Evolutionary conservation across 208 protist species (phyloP), one percentile per base, ranked within the genome.

Genomic region (Trypanosoma scelopori): DNA sequence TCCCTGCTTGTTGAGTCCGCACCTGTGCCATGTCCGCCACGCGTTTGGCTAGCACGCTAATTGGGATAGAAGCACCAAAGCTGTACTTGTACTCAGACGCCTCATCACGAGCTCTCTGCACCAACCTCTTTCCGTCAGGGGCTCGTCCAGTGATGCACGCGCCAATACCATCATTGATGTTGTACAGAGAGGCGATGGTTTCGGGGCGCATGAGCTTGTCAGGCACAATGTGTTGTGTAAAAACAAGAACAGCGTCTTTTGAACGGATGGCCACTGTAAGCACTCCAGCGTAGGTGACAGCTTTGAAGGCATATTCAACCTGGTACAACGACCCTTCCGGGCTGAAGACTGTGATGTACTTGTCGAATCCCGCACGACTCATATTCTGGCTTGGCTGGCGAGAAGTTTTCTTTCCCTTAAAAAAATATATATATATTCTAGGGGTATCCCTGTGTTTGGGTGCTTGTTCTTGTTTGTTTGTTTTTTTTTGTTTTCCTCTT

Each of bases 251-350:
- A 53, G 76, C 89, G 76, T 99, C 97, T 56, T 97, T 96, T 66
- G 96, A 97, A 28, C 97, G 74, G 20, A 99, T 93, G 42, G 93
- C 98, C 20, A 99, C 72, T 0, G 96, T 97, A 13, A 99, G 98
- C 12, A 99, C 65, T n/a, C 94, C 97, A 13, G 85, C 86, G 58
- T 97, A 92, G 41, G 97, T 98, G 27, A 99, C 96, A 7, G 98
- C 98, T 79, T 99, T 99, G 83, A 99, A 98, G 23, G 98, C 97
- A 82, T 99, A 99, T 76, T 99, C 97, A 22, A 99, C 98, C 88
- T 99, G 98, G 79, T 99, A 99, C 5, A 99, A 85, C 22, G 95
- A 91, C 23, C 98, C 98, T 68, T 99, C 96, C 16, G 98, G 98
- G 57, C 97, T 99, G 72, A 99, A 99, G 51, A 99, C 96, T 16